Evolutionary conservation across 1,284 basidiomycete genomes (phyloP).

Genomic region (Microbotryum scabiosae): DNA sequence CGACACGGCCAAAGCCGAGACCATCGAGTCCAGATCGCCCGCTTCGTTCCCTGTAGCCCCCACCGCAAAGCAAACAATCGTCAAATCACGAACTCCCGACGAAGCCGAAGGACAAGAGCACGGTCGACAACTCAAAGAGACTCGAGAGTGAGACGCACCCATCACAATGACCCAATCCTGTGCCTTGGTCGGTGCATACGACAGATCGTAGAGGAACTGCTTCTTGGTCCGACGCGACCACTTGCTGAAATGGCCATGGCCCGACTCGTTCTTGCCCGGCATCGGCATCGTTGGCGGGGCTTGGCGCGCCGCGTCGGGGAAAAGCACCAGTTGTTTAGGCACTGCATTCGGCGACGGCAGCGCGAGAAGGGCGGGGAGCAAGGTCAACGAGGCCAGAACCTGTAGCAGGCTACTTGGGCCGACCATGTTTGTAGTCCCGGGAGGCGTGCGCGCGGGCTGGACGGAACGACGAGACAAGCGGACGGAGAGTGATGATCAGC

Average conservation of each 20-base stretch:
- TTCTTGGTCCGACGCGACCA: constrained; percentile 37
- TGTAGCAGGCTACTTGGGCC: too few relatives aligned
- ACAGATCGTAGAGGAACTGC: constrained; percentile 36
- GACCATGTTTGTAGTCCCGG: too few relatives aligned
- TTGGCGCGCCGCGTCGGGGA: too few relatives aligned
- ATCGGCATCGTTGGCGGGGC: not conserved
- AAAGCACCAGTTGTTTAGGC: too few relatives aligned
- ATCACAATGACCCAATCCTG: constrained; percentile 39
- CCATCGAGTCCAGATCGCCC: constrained; percentile 38
- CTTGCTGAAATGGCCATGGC: constrained; percentile 36
- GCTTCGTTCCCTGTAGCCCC: not conserved
- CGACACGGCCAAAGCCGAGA: constrained; percentile 17
- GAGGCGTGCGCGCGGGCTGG: too few relatives aligned
- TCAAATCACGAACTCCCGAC: not conserved
- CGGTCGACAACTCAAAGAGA: not conserved
- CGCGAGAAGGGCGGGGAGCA: too few relatives aligned
- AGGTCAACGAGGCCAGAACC: too few relatives aligned
- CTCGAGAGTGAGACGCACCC: constrained; percentile 31
- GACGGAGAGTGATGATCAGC: too few relatives aligned
- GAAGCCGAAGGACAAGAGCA: not conserved
- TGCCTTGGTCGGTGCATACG: constrained; percentile 17
- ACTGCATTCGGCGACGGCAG: too few relatives aligned
- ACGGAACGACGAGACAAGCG: too few relatives aligned
- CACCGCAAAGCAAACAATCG: not conserved
- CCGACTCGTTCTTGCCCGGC: constrained; percentile 2